Conservation (phyloP, 2,329 filamentous ascomycete genomes). For the Metarhizium album region DNA sequence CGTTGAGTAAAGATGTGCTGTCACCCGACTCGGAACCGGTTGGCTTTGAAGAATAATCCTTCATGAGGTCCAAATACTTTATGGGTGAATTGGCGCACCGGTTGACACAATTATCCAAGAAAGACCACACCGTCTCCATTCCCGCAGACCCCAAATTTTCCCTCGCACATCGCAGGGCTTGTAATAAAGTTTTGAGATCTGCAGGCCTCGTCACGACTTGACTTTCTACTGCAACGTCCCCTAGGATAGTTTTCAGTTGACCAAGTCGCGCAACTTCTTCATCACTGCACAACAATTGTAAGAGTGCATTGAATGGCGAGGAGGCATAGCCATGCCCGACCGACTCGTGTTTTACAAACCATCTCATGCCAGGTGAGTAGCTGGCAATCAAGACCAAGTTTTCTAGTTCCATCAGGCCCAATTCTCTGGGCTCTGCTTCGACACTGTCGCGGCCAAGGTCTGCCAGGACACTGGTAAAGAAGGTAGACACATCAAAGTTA, state of each 20-base stretch:
- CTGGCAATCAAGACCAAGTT: constrained; percentile 72
- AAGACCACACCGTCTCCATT: constrained; percentile 46
- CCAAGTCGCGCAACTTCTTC: constrained; percentile 21
- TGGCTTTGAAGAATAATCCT: constrained; percentile 29
- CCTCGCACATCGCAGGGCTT: constrained; percentile 17
- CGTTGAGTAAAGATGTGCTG: constrained; percentile 48
- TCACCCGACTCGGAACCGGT: constrained; percentile 14
- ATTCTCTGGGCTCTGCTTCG: constrained; percentile 36
- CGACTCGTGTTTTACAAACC: constrained; percentile 68
- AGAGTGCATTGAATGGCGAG: constrained; percentile 55
- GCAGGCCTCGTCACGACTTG: constrained; percentile 49
- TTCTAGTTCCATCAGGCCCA: constrained; percentile 65
- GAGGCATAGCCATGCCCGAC: constrained; percentile 40
- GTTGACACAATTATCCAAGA: constrained; percentile 73
- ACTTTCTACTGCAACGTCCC: constrained; percentile 51
- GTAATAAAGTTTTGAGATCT: constrained; percentile 37
- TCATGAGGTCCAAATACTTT: constrained; percentile 67
- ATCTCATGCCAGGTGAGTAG: constrained; percentile 74
- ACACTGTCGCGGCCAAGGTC: constrained; percentile 45
- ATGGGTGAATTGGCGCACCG: constrained; percentile 67
- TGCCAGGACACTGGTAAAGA: constrained; percentile 58
- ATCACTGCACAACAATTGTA: constrained; percentile 34
- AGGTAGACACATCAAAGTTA: constrained; percentile 77
- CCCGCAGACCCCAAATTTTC: constrained; percentile 10
- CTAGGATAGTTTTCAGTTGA: constrained; percentile 45